A percentile compares a stretch with the other conserved stretches of the same genome.
Conservation (phyloP, 2,329 filamentous ascomycete genomes). For the Fusarium pseudograminearum region DNA sequence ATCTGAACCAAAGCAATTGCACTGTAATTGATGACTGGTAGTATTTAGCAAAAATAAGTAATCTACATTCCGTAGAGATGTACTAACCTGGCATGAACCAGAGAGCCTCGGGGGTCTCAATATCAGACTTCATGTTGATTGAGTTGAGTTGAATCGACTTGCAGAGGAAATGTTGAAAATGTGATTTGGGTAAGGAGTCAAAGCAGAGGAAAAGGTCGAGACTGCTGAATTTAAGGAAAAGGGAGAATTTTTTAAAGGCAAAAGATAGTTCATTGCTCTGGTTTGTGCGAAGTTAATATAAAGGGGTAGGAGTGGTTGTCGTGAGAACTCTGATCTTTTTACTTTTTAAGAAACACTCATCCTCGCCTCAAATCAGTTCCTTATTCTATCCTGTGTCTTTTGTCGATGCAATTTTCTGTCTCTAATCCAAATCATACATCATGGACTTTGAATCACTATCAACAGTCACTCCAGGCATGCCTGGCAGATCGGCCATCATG, state of each 20-base stretch:
- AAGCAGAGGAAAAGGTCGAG: too few relatives aligned
- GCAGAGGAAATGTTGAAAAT: background rate
- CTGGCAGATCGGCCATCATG: background rate
- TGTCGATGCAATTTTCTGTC: background rate
- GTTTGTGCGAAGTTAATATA: background rate
- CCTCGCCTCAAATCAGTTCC: background rate
- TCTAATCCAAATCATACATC: background rate
- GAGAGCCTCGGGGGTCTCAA: background rate
- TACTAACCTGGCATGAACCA: background rate
- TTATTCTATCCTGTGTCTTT: background rate
- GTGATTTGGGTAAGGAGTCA: background rate
- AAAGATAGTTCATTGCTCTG: background rate
- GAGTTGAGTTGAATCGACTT: background rate
- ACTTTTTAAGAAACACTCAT: background rate
- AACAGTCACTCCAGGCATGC: background rate
- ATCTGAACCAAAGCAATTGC: background rate
- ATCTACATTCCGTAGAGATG: too few relatives aligned
- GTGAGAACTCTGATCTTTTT: background rate
- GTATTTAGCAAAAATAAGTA: background rate
- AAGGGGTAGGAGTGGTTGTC: background rate
- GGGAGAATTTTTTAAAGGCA: background rate
- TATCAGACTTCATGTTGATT: background rate
- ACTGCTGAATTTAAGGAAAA: background rate
- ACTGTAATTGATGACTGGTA: background rate
- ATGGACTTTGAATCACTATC: background rate